A percentile compares a stretch with the other conserved stretches of the same genome.
These are phyloP conservation scores for Hyphodiscus hymeniophilus DNA, from an alignment of 495 filamentous ascomycete species.

Conservation along the genomic window DNA sequence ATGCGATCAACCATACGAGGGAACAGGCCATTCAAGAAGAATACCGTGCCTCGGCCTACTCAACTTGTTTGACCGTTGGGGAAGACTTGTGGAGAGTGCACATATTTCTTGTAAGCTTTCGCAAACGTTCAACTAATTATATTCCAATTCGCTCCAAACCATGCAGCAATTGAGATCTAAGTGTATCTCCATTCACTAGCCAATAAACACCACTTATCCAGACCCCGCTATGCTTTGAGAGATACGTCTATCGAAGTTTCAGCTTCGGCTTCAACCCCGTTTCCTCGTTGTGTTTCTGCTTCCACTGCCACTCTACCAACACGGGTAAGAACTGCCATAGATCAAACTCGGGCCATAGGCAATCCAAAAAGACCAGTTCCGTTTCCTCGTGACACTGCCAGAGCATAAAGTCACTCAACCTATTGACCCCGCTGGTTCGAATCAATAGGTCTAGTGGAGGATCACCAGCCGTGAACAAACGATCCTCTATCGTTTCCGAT, in stretches of 20 bases:
- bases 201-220: no score
- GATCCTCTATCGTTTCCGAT: constrained; percentile 61
- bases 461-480: constrained; percentile 75
- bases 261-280: constrained; percentile 18
- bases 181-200: no score
- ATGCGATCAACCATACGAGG: no score
- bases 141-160: no score
- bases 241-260: constrained; percentile 13
- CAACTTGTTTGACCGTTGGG: no score
- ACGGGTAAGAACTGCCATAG: constrained; percentile 92
- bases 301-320: constrained; percentile 83
- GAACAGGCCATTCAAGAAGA: no score
- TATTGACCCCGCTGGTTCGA: constrained; percentile 83
- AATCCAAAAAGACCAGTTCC: constrained; percentile 83
- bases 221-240: neutral
- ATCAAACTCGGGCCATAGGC: constrained; percentile 94
- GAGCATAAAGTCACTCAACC: constrained; percentile 94
- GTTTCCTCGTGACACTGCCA: constrained; percentile 95
- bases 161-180: no score
- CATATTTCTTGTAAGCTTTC: no score
- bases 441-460: constrained; percentile 87
- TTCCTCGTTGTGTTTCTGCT: constrained; percentile 31
- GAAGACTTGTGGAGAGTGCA: no score
- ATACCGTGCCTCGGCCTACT: no score
- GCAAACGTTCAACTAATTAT: no score